Conservation (phyloP, 2,329 filamentous ascomycete genomes). For the Penicillium concentricum region DNA sequence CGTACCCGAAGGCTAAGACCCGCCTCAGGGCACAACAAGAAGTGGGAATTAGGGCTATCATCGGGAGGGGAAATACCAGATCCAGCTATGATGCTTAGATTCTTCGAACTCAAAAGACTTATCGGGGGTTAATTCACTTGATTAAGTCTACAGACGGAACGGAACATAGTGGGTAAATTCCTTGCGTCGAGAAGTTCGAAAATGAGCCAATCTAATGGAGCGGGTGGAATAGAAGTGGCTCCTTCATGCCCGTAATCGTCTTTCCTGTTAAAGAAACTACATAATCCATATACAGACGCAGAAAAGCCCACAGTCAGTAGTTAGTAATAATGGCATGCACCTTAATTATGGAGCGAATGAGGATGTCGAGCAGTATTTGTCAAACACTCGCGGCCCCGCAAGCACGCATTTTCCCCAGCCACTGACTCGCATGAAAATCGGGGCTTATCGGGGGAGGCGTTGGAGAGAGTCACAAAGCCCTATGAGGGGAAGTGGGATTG, state of each 20-base stretch:
- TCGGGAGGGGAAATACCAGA: neutral
- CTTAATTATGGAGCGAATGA: neutral
- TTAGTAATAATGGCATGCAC: slow-evolving; percentile 7
- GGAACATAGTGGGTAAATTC: neutral
- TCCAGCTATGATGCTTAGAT: neutral
- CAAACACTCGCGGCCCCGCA: neutral
- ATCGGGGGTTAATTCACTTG: too few relatives aligned
- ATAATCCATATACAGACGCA: neutral
- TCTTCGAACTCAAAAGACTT: too few relatives aligned
- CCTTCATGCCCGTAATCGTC: neutral
- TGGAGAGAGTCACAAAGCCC: neutral
- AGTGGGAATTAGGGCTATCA: neutral
- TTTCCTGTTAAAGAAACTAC: neutral
- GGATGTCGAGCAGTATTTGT: slow-evolving; percentile 4
- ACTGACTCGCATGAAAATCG: slow-evolving; percentile 18
- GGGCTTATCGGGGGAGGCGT: slow-evolving; percentile 11
- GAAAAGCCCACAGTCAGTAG: neutral
- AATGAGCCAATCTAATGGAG: neutral
- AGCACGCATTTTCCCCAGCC: slow-evolving; percentile 3
- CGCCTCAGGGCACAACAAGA: neutral
- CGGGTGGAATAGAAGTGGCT: neutral
- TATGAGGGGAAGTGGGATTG: neutral
- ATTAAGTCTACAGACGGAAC: neutral
- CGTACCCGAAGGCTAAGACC: slow-evolving; percentile 1
- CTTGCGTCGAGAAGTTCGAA: neutral